Base-by-base conservation (phyloP, 2,329 filamentous ascomycete species). In the Stachybotrys chartarum region DNA sequence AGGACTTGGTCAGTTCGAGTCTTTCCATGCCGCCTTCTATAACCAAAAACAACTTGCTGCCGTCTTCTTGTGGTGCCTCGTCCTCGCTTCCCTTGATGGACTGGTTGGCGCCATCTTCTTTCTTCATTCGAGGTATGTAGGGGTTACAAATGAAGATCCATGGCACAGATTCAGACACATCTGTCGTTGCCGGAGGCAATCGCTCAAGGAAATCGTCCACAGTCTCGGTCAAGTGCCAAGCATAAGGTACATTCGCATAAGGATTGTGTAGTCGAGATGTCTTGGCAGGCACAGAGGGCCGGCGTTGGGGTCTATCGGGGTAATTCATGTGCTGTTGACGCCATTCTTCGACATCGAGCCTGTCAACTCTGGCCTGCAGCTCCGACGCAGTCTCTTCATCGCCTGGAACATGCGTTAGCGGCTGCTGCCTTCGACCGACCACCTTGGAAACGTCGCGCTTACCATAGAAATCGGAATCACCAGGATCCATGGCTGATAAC, bases 71-170 rank as follows among this genome's bases (percentile, higher is more conserved):
- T 0, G 78, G 78, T 0, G 70, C 77, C 58, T 81, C 78, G 52
- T 81, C 72, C 59, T 79, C 76, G 54, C 78, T 76, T 1, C 75
- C 77, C 47, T 66, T 72, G 54, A 75, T 68, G 14, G 57, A 56
- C 56, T 75, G 72, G 54, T 68, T 74, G 42, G 68, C 59, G 6
- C 68, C 66, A 31, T 64, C 61, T 7, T 56, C 58, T 56, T 68
- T 74, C 49, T 64, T 59, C 16, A 70, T 70, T 6, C 70, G 68
- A 4, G 67, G 64, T 57, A 74, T 75, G 63, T 80, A 79, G 0
- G 86, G 87, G 66, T 90, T 90, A 53, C 78, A 80, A 47, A 88
- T 81, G 74, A 81, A 91, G 51, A 96, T 90, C 87, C 89, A 94
- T 0, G 80, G 79, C 3, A 79, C 75, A 0, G 72, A 61, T 0